phyloP scores from a whole-genome alignment of 176 grass and related monocot species.

The Chrysopogon serrulatus region DNA sequence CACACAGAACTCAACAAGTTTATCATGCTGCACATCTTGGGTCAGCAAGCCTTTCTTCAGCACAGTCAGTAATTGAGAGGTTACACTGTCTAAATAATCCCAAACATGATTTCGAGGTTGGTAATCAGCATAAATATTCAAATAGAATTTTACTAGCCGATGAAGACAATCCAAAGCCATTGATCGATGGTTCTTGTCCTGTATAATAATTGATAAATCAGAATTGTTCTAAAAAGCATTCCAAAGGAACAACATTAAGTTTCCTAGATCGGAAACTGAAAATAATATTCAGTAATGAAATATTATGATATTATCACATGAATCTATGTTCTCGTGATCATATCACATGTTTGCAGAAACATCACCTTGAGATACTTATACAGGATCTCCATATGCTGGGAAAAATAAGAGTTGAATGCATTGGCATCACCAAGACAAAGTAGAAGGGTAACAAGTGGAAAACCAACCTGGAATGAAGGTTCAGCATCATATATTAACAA shows the following conservation, averaged over 20 bases:
- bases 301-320: background rate
- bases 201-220: slow-evolving; percentile 30
- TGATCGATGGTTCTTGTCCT: slow-evolving; percentile 98
- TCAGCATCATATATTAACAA: slow-evolving; percentile 7
- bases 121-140: slow-evolving; percentile 85
- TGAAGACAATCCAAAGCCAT: slow-evolving; percentile 99
- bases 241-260: slow-evolving; percentile 21
- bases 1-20: slow-evolving; percentile 97
- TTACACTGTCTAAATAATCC: slow-evolving; percentile 98
- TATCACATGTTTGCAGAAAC: slow-evolving; percentile 11
- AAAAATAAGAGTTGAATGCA: slow-evolving; percentile 73
- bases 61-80: slow-evolving; percentile 80
- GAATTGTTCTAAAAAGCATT: slow-evolving; percentile 18
- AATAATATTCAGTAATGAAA: slow-evolving; percentile 11
- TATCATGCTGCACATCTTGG: slow-evolving; percentile 96
- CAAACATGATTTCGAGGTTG: slow-evolving; percentile 83
- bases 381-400: slow-evolving; percentile 71
- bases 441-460: slow-evolving; percentile 88
- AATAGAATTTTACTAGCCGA: slow-evolving; percentile 91
- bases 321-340: background rate
- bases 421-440: slow-evolving; percentile 91
- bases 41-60: slow-evolving; percentile 90
- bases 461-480: slow-evolving; percentile 68
- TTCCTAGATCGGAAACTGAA: slow-evolving; percentile 1
- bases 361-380: slow-evolving; percentile 96